A percentile compares a stretch with the other conserved stretches of the same genome.
Conservation (phyloP, 352 stramenopile genomes). For the Globisporangium echinulatum region DNA sequence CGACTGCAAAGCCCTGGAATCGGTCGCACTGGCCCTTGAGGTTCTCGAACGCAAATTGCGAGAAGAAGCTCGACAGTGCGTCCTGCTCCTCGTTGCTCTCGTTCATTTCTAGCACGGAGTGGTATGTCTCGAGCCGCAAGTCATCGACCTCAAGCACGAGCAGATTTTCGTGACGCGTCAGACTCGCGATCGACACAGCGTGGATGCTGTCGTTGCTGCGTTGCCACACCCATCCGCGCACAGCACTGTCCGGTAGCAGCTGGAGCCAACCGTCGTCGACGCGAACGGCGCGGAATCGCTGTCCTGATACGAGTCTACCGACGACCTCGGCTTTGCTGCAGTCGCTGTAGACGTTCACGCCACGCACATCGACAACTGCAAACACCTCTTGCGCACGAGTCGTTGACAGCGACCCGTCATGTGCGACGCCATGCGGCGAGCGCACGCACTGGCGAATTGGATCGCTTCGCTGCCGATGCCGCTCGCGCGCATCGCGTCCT, state of each 20-base stretch:
- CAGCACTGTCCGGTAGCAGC: constrained; percentile 5
- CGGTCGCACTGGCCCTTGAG: constrained; percentile 55
- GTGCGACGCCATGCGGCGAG: too few species aligned
- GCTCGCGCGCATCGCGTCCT: constrained; percentile 3
- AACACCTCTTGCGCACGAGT: constrained; percentile 8
- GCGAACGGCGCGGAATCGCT: constrained; percentile 15
- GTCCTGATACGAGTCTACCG: constrained; percentile 14
- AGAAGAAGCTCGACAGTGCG: constrained; percentile 47
- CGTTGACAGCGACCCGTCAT: too few species aligned
- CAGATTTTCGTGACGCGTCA: constrained; percentile 41
- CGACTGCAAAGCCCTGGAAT: constrained; percentile 56
- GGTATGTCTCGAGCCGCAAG: constrained; percentile 16
- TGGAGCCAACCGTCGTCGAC: constrained; percentile 27
- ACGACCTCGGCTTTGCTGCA: constrained; percentile 12
- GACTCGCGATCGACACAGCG: constrained; percentile 9
- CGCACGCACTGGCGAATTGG: constrained; percentile 24
- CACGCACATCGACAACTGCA: constrained; percentile 21
- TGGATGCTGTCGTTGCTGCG: constrained; percentile 34
- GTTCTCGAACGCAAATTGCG: constrained; percentile 54
- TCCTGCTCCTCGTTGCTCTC: constrained; percentile 53
- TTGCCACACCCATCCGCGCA: constrained; percentile 35
- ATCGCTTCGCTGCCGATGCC: constrained; percentile 12
- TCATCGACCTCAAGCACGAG: constrained; percentile 63
- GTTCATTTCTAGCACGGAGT: constrained; percentile 49
- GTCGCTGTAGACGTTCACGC: constrained; percentile 21